Evolutionary conservation across 2,329 filamentous ascomycete species (phyloP).

Genomic region (Dothistroma septosporum): DNA sequence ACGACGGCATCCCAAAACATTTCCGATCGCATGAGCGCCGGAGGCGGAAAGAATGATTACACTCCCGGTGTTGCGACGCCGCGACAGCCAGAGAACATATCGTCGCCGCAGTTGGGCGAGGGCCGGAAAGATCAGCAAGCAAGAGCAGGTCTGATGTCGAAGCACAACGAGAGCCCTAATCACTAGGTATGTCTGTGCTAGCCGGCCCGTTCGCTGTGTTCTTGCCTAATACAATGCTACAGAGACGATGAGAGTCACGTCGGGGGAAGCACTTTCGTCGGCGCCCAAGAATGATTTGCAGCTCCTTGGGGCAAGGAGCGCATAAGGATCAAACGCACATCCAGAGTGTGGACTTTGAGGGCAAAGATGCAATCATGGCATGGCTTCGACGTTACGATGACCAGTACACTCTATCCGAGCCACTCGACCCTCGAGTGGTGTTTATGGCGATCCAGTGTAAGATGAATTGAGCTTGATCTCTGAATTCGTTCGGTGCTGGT

Average conservation of each 20-base stretch:
- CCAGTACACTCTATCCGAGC: no score
- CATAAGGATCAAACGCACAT: no score
- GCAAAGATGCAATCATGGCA: no score
- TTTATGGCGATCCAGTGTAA: no score
- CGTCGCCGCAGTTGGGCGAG: not conserved
- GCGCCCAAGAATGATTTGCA: not conserved
- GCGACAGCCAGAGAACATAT: constrained; percentile 1
- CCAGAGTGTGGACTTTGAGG: no score
- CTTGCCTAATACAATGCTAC: not conserved
- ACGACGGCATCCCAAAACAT: constrained; percentile 4
- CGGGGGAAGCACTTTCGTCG: not conserved
- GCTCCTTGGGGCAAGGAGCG: not conserved
- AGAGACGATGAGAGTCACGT: not conserved
- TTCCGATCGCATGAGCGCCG: constrained; percentile 5
- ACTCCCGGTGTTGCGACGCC: constrained; percentile 5
- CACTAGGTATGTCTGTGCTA: not conserved
- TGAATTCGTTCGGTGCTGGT: no score
- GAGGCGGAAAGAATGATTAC: constrained; percentile 4
- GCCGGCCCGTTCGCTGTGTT: not conserved
- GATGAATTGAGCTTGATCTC: no score
- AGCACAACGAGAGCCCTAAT: not conserved
- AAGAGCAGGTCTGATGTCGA: not conserved
- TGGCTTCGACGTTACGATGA: no score
- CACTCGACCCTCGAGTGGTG: no score
- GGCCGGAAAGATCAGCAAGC: not conserved